Conservation (phyloP, 805 yeast species). For the Wickerhamomyces mucosus region DNA sequence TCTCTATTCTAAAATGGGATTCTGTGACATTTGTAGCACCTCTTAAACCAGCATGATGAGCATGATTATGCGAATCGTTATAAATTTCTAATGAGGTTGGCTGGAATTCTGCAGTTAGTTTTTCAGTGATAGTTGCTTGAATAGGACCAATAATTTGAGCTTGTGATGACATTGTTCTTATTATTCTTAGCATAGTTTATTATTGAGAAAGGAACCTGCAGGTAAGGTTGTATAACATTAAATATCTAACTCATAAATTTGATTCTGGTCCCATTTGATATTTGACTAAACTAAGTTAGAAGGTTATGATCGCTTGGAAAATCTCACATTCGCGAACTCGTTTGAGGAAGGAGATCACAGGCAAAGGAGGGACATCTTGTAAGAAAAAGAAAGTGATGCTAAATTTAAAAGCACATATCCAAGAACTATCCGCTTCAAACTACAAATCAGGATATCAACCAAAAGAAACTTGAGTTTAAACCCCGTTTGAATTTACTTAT, state of each 20-base stretch:
- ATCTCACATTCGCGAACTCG: no score
- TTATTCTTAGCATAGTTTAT: slow-evolving; percentile 5
- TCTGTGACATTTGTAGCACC: slow-evolving; percentile 66
- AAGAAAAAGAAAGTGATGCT: no score
- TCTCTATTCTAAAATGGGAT: slow-evolving; percentile 71
- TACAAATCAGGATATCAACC: not conserved
- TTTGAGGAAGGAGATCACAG: no score
- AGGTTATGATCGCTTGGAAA: no score
- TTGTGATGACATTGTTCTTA: slow-evolving; percentile 17
- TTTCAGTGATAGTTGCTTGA: slow-evolving; percentile 13
- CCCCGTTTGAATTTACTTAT: no score
- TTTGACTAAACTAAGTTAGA: no score
- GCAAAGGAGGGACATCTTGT: no score
- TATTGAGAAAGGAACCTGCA: not conserved
- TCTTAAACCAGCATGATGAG: slow-evolving; percentile 75
- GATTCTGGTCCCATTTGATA: not conserved
- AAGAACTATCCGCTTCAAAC: not conserved
- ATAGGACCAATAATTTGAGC: slow-evolving; percentile 15
- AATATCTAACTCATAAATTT: not conserved
- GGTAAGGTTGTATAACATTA: not conserved
- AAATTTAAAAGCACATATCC: no score
- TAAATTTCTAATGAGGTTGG: slow-evolving; percentile 43
- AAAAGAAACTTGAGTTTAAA: no score
- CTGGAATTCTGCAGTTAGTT: slow-evolving; percentile 15
- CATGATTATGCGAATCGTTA: slow-evolving; percentile 84